phyloP scores from a whole-genome alignment of 352 stramenopile species.

The Thalassiosira exigua region DNA sequence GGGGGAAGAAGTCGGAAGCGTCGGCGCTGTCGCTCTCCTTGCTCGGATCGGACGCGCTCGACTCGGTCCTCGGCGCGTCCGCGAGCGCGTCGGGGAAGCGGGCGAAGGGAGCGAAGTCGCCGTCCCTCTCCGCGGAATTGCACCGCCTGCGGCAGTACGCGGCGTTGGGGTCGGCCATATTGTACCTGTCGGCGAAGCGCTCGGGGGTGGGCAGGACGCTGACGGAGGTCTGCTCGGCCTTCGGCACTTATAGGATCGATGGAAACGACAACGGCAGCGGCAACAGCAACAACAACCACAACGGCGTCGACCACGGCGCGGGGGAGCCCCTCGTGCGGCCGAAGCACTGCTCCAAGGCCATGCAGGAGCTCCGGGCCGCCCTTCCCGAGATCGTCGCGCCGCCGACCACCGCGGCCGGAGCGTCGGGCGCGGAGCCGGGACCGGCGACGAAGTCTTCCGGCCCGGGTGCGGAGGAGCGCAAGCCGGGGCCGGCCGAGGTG shows the following conservation, averaged over 20 bases:
- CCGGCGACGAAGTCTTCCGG: background rate
- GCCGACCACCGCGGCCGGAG: background rate
- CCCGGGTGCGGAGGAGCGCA: background rate
- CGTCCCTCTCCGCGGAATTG: slow-evolving; percentile 22
- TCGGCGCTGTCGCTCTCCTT: slow-evolving; percentile 20
- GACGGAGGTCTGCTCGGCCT: slow-evolving; percentile 67
- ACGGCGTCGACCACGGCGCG: background rate
- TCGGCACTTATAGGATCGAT: slow-evolving; percentile 39
- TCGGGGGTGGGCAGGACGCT: slow-evolving; percentile 58
- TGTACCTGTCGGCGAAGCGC: slow-evolving; percentile 69
- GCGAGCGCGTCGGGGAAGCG: background rate
- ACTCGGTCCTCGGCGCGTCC: background rate
- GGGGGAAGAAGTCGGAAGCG: background rate
- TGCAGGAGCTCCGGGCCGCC: slow-evolving; percentile 68
- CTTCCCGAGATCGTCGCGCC: slow-evolving; percentile 10
- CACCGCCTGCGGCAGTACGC: slow-evolving; percentile 65
- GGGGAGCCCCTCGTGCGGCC: slow-evolving; percentile 56
- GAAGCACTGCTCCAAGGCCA: slow-evolving; percentile 77
- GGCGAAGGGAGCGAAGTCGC: slow-evolving; percentile 2
- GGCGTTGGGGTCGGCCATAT: slow-evolving; percentile 61
- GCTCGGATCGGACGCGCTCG: slow-evolving; percentile 1
- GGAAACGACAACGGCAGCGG: background rate
- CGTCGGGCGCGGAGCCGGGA: no score
- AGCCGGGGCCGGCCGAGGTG: background rate
- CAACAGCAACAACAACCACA: slow-evolving; percentile 12